Conservation (phyloP, 257 asterid species). For the Handroanthus guayacan region DNA sequence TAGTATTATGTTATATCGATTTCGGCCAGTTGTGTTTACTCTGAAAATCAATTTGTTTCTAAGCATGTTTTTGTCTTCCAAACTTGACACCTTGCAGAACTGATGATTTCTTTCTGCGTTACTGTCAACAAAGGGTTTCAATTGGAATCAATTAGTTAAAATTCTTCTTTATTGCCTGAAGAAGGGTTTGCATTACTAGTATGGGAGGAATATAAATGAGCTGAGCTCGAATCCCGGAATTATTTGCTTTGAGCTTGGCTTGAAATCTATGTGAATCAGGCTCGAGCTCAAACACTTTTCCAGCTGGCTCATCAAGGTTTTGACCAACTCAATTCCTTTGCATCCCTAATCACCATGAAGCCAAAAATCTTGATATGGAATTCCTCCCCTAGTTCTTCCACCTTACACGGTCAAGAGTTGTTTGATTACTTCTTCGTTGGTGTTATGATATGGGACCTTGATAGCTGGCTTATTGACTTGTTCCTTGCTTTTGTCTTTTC, state of each 20-base stretch:
- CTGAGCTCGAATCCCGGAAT: too few species aligned
- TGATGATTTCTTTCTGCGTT: not conserved
- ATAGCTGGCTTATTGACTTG: slow-evolving; percentile 17
- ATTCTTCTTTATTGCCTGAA: not conserved
- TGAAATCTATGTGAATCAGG: too few species aligned
- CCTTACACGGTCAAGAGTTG: too few species aligned
- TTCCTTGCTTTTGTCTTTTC: slow-evolving; percentile 24
- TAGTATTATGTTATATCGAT: not conserved
- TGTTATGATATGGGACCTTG: not conserved
- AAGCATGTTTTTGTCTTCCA: not conserved
- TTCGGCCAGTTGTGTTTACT: not conserved
- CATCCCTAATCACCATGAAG: not conserved
- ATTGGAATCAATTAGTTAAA: not conserved
- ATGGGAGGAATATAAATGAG: too few species aligned
- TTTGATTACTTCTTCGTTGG: too few species aligned
- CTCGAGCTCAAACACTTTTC: too few species aligned
- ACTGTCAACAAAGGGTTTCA: not conserved
- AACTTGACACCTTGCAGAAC: not conserved
- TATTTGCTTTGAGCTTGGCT: too few species aligned
- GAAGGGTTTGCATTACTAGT: not conserved
- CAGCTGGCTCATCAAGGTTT: too few species aligned
- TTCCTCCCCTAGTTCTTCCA: not conserved
- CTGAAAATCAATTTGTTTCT: not conserved
- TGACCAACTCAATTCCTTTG: too few species aligned
- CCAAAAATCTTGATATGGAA: not conserved